phyloP scores from a whole-genome alignment of 2,329 filamentous ascomycete genomes.

The Penicillium sp. region DNA sequence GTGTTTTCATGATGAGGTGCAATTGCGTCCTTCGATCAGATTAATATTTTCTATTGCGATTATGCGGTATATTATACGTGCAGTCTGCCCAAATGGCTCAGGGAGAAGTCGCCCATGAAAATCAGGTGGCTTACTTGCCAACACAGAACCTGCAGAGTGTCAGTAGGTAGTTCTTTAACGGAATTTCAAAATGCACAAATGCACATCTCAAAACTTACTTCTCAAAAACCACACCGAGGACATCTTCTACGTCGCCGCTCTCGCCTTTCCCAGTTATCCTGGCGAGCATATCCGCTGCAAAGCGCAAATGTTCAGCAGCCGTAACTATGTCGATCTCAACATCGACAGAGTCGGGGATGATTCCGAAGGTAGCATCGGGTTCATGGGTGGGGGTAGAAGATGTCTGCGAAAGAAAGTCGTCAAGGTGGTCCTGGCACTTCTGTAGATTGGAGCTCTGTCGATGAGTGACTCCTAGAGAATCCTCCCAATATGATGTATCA shows the following conservation, averaged over 20 bases:
- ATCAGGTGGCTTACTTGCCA: slow-evolving; percentile 44
- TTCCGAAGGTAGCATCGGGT: slow-evolving; percentile 3
- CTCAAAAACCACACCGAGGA: slow-evolving; percentile 94
- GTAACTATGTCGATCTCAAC: slow-evolving; percentile 73
- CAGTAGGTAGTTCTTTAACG: slow-evolving; percentile 13
- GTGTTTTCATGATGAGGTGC: neutral
- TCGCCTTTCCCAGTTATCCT: slow-evolving; percentile 85
- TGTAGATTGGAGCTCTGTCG: slow-evolving; percentile 80
- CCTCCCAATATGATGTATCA: slow-evolving; percentile 70
- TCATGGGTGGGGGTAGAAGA: slow-evolving; percentile 3
- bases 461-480: slow-evolving; percentile 86
- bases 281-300: slow-evolving; percentile 76
- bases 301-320: slow-evolving; percentile 83
- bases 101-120: neutral
- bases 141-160: slow-evolving; percentile 54
- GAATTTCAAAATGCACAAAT: slow-evolving; percentile 4
- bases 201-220: slow-evolving; percentile 64
- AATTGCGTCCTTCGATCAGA: neutral
- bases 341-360: slow-evolving; percentile 12
- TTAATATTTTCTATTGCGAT: neutral
- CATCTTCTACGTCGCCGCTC: slow-evolving; percentile 87
- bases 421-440: slow-evolving; percentile 69
- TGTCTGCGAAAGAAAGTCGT: slow-evolving; percentile 69
- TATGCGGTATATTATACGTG: neutral
- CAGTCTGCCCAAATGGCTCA: too few relatives aligned